phyloP scores from a whole-genome alignment of 306 rosid species.

The Vicia sativa region DNA sequence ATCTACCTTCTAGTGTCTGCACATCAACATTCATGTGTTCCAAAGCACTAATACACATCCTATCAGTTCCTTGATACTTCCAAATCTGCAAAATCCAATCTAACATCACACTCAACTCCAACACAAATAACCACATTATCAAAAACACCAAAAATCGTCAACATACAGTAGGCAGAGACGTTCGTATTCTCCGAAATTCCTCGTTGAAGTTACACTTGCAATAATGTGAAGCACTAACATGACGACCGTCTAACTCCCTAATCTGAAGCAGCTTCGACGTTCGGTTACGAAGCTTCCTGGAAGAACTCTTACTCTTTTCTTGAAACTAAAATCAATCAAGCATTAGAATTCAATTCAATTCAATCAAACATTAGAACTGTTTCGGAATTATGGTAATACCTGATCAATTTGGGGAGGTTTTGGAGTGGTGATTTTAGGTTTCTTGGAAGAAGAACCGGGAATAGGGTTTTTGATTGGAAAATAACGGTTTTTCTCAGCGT shows the following conservation, averaged over 20 bases:
- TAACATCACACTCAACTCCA: neutral
- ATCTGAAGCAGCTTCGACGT: slow-evolving; percentile 66
- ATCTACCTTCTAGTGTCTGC: slow-evolving; percentile 64
- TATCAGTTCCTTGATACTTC: slow-evolving; percentile 62
- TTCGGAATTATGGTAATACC: no score
- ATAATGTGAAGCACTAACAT: slow-evolving; percentile 47
- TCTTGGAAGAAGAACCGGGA: no score
- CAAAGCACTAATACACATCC: slow-evolving; percentile 61
- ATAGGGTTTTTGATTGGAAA: no score
- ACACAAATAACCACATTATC: no score
- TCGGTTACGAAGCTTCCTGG: slow-evolving; percentile 43
- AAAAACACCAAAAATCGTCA: slow-evolving; percentile 11
- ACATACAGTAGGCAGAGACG: slow-evolving; percentile 67
- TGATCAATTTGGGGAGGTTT: no score
- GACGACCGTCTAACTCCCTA: slow-evolving; percentile 76
- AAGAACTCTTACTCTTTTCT: slow-evolving; percentile 39
- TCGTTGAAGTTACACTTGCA: slow-evolving; percentile 64
- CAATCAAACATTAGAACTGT: no score
- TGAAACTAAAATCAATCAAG: slow-evolving; percentile 37
- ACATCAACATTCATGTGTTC: slow-evolving; percentile 59
- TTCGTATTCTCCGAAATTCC: slow-evolving; percentile 63
- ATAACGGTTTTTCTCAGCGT: no score
- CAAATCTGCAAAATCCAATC: slow-evolving; percentile 63
- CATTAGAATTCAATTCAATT: slow-evolving; percentile 19
- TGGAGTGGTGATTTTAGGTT: no score